Conservation (phyloP, 257 asterid species). For the Solanum chmielewskii region DNA sequence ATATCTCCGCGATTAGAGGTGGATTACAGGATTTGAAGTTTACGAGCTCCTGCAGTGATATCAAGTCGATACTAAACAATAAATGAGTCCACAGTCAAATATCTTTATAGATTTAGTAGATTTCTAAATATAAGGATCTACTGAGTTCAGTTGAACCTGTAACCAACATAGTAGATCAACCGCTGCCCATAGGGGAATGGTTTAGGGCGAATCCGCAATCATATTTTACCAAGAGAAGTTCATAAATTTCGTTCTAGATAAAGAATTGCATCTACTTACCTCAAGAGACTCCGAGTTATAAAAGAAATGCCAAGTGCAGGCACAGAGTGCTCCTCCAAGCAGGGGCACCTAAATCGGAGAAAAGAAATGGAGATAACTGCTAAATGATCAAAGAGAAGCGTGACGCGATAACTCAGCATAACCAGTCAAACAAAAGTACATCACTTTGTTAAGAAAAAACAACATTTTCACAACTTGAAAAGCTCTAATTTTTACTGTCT, state of each 20-base stretch:
- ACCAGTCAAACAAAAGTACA: neutral
- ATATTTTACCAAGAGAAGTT: neutral
- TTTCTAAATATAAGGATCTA: neutral
- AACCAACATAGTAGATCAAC: neutral
- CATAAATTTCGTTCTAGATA: neutral
- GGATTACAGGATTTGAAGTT: neutral
- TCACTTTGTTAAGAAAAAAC: neutral
- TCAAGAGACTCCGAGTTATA: slow-evolving; percentile 89
- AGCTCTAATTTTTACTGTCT: neutral
- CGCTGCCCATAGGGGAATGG: neutral
- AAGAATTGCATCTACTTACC: slow-evolving; percentile 29
- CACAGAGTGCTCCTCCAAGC: slow-evolving; percentile 95
- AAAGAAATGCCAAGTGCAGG: slow-evolving; percentile 99
- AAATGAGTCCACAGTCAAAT: neutral
- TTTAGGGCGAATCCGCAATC: neutral
- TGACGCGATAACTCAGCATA: neutral
- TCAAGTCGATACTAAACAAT: neutral
- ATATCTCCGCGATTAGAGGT: neutral
- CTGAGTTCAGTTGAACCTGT: neutral
- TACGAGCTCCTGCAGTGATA: neutral
- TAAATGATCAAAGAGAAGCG: neutral
- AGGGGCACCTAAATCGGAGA: slow-evolving; percentile 64
- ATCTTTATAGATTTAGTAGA: neutral
- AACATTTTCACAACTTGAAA: neutral
- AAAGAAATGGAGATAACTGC: neutral